Evolutionary conservation across 192 early-diverging fungal species (phyloP).

Genomic region (Mortierella hygrophila): DNA sequence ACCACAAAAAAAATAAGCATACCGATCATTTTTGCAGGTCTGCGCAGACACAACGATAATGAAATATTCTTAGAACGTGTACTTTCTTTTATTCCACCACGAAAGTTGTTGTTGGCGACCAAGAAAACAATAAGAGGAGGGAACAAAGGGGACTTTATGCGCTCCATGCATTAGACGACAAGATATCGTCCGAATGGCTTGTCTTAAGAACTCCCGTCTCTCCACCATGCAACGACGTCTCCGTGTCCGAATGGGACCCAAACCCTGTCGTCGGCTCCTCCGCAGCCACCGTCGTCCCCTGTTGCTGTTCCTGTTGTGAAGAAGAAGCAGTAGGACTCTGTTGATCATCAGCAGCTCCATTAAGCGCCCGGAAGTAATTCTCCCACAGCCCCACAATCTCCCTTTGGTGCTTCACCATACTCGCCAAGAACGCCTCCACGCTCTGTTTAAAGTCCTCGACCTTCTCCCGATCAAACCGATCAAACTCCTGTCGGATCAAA

Average conservation of each 20-base stretch:
- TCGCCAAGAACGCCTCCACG: constrained; percentile 78
- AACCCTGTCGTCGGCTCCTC: background rate
- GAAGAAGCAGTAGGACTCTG: background rate
- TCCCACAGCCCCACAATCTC: constrained; percentile 67
- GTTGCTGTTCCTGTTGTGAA: background rate
- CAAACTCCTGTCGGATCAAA: constrained; percentile 79
- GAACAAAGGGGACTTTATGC: background rate
- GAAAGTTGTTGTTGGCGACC: no score
- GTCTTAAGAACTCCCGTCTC: background rate
- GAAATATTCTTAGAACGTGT: background rate
- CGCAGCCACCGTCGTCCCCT: background rate
- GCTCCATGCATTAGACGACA: constrained; percentile 44
- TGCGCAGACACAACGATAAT: background rate
- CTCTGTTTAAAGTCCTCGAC: constrained; percentile 84
- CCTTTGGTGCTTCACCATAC: constrained; percentile 85
- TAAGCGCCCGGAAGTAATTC: constrained; percentile 51
- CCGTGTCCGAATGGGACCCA: background rate
- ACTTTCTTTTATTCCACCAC: background rate
- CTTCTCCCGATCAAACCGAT: constrained; percentile 83
- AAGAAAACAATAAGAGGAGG: background rate
- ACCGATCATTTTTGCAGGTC: background rate
- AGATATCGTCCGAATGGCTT: constrained; percentile 32
- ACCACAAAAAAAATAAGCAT: no score
- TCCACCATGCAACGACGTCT: background rate
- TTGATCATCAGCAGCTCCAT: constrained; percentile 21